phyloP scores from a whole-genome alignment of 148 eudicot species.

The Agrostemma githago region DNA sequence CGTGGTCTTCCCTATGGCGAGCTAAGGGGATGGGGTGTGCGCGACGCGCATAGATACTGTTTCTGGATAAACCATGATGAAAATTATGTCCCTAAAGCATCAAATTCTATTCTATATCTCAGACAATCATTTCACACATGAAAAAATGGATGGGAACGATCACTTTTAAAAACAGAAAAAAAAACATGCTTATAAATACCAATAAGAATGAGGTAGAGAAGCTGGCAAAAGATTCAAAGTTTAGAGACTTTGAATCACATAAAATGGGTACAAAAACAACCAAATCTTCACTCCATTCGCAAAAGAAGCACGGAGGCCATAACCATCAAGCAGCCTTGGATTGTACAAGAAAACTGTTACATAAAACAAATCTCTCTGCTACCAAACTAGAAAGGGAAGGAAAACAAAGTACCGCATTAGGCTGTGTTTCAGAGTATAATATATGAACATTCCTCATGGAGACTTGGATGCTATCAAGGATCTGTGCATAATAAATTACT shows the following conservation, averaged over 20 bases:
- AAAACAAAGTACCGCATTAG: constrained; percentile 45
- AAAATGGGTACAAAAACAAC: not conserved
- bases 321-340: not conserved
- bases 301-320: not conserved
- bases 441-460: constrained; percentile 83
- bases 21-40: not conserved
- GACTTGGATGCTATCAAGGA: constrained; percentile 89
- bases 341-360: not conserved
- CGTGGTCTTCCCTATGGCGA: not conserved
- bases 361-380: not conserved
- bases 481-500: constrained; percentile 37
- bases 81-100: not conserved
- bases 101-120: not conserved
- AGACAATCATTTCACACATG: not conserved
- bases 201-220: not conserved
- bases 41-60: not conserved
- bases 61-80: not conserved
- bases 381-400: not conserved
- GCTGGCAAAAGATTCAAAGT: constrained; percentile 4
- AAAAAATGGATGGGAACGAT: not conserved
- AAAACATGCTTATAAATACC: not conserved
- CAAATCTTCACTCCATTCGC: not conserved
- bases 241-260: not conserved
- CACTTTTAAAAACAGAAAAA: not conserved
- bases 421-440: constrained; percentile 48